A percentile compares a stretch with the other conserved stretches of the same genome.
Evolutionary conservation across 345 rosid species (phyloP).

Genomic region (Eucalyptus globulus): DNA sequence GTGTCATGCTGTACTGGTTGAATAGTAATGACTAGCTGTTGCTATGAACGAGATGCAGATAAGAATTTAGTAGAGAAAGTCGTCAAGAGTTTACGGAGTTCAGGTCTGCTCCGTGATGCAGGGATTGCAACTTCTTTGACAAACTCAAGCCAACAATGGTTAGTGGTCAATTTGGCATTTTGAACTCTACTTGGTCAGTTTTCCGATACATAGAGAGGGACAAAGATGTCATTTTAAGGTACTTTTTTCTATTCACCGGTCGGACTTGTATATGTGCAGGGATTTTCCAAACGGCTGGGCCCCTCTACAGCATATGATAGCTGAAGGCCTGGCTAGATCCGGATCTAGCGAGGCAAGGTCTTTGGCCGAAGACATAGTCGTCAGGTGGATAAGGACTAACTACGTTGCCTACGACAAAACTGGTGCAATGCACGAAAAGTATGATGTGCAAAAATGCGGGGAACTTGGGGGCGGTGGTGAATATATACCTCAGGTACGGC

Average conservation of each 20-base stretch:
- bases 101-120: slow-evolving; percentile 53
- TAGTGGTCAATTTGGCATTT: not conserved
- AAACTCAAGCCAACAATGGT: slow-evolving; percentile 80
- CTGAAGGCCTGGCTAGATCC: slow-evolving; percentile 62
- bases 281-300: slow-evolving; percentile 97
- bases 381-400: slow-evolving; percentile 70
- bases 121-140: slow-evolving; percentile 73
- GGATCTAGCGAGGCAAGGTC: slow-evolving; percentile 32
- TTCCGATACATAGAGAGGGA: not conserved
- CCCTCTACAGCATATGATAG: slow-evolving; percentile 69
- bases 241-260: not conserved
- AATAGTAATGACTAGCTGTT: not conserved
- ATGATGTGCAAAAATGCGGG: slow-evolving; percentile 35
- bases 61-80: slow-evolving; percentile 44
- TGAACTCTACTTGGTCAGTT: not conserved
- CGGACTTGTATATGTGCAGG: slow-evolving; percentile 29
- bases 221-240: not conserved
- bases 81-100: slow-evolving; percentile 29
- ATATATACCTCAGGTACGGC: slow-evolving; percentile 48
- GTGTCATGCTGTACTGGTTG: not conserved
- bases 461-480: slow-evolving; percentile 63
- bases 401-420: slow-evolving; percentile 19
- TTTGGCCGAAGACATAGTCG: slow-evolving; percentile 64
- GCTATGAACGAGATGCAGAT: slow-evolving; percentile 20
- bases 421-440: slow-evolving; percentile 31